Evolutionary conservation across 176 grass and related monocot genomes (phyloP).

Genomic region (Aechmea fasciata): DNA sequence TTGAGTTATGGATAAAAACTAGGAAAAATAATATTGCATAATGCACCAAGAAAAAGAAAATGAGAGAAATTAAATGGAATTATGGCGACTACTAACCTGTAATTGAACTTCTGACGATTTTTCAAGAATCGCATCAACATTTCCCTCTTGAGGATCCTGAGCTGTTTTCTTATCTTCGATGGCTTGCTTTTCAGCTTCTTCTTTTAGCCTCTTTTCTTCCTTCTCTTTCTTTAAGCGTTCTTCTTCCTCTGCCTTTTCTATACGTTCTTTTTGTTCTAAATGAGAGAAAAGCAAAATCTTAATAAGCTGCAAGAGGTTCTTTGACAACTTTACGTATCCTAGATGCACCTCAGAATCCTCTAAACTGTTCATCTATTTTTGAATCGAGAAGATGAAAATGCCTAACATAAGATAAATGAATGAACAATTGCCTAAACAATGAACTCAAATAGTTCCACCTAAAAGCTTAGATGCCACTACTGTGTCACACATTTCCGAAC

Average conservation of each 20-base stretch:
- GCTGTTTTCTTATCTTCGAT: constrained; percentile 31
- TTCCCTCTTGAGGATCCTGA: constrained; percentile 34
- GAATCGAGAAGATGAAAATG: not conserved
- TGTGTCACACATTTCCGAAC: no score
- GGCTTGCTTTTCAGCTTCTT: constrained; percentile 57
- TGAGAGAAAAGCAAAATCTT: constrained; percentile 8
- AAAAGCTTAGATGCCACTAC: no score
- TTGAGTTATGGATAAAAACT: no score
- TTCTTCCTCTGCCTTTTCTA: constrained; percentile 88
- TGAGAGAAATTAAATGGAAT: constrained; percentile 11
- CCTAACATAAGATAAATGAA: no score
- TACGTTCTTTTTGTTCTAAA: constrained; percentile 81
- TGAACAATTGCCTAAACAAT: no score
- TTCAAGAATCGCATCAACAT: constrained; percentile 27
- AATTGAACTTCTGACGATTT: constrained; percentile 29
- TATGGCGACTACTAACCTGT: constrained; percentile 40
- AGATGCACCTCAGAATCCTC: not conserved
- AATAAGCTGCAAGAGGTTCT: not conserved
- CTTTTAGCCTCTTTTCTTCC: constrained; percentile 85
- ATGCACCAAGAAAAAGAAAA: not conserved
- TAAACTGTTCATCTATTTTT: not conserved
- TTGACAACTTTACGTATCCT: not conserved
- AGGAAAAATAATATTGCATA: no score
- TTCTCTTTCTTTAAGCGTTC: constrained; percentile 75
- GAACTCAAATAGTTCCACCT: no score